Conservation (phyloP, 192 early-diverging fungal species). For the Hyaloraphidium curvatum region DNA sequence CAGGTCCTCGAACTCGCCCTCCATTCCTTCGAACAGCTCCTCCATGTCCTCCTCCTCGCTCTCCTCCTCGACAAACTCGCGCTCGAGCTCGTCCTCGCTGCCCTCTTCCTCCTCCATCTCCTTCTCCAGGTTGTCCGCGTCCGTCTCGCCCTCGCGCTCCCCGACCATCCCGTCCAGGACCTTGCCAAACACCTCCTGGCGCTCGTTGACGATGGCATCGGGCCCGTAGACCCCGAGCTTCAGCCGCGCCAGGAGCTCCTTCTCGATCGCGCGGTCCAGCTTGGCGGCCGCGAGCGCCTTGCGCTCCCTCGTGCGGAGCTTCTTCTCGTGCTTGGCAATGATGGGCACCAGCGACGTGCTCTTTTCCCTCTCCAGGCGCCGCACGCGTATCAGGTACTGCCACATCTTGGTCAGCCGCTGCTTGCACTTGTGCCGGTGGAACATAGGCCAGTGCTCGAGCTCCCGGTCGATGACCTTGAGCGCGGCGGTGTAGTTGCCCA, state of each 20-base stretch:
- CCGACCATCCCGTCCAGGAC: constrained; percentile 46
- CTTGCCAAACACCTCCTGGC: constrained; percentile 70
- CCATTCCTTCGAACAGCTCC: constrained; percentile 8
- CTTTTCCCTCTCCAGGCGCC: constrained; percentile 68
- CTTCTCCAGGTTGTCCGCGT: constrained; percentile 14
- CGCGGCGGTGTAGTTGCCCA: background rate
- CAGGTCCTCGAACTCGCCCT: constrained; percentile 5
- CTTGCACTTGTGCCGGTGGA: constrained; percentile 86
- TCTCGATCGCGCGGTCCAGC: constrained; percentile 81
- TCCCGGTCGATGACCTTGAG: constrained; percentile 52
- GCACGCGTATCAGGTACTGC: constrained; percentile 87
- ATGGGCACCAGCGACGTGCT: constrained; percentile 63
- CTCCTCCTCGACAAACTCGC: constrained; percentile 32
- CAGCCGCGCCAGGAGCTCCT: constrained; percentile 81
- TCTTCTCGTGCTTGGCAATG: constrained; percentile 84
- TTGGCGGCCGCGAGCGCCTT: constrained; percentile 82
- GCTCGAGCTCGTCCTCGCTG: constrained; percentile 17
- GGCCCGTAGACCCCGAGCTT: constrained; percentile 79
- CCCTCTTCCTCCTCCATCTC: constrained; percentile 17
- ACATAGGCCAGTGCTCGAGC: constrained; percentile 78
- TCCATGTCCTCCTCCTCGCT: constrained; percentile 19
- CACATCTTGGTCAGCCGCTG: constrained; percentile 90
- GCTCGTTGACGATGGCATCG: constrained; percentile 89
- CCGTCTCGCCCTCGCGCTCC: constrained; percentile 14
- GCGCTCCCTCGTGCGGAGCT: constrained; percentile 65